Evolutionary conservation across 2,329 filamentous ascomycete species (phyloP), one percentile per base, ranked within the genome.

Genomic region (Fusarium sp.): DNA sequence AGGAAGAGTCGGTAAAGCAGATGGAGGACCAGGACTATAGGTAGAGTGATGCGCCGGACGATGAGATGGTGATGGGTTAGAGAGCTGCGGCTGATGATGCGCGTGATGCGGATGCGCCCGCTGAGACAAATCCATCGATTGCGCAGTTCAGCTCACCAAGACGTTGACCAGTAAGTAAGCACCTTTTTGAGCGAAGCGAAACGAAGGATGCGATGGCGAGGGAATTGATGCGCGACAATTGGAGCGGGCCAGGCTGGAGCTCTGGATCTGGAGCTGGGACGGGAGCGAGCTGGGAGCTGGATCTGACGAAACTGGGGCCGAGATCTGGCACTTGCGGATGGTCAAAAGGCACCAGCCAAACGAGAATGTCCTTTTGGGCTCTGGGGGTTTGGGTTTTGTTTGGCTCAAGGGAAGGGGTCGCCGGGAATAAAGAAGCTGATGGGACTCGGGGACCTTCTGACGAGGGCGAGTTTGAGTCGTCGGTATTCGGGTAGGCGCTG

Each of bases 121-220:
- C 61, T 75, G 73, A 55, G 71, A 69, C 56, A 77, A 61, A 67
- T 76, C 75, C 75, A 77, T 74, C 25, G 70, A 62, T 60, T 59
- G 59, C 29, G 60, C 20, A 61, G 63, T 34, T 61, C 20, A 63
- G 62, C 59, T 50, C 55, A 61, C 61, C 18, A 50, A 65, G 49
- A 36, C 36, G 56, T 61, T 23, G 25, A 18, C 55, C 68, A 64
- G 62, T 58, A 34, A 54, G 34, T 65, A 40, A 59, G 38, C 54
- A 56, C 25, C 33, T 58, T 62, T 56, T 56, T 62, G 49, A 54
- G 38, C 16, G 57, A 54, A 16, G 38, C 20, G 57, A 58, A 16
- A n/a, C 34, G 34, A 38, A 6, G 34, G 34, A 18, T 46, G 16
- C 36, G 16, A 20, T 18, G 46, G 42, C 58, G 53, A 73, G 51